Evolutionary conservation across 169 alveolate genomes (phyloP).

Genomic region (Eimeria praecox): DNA sequence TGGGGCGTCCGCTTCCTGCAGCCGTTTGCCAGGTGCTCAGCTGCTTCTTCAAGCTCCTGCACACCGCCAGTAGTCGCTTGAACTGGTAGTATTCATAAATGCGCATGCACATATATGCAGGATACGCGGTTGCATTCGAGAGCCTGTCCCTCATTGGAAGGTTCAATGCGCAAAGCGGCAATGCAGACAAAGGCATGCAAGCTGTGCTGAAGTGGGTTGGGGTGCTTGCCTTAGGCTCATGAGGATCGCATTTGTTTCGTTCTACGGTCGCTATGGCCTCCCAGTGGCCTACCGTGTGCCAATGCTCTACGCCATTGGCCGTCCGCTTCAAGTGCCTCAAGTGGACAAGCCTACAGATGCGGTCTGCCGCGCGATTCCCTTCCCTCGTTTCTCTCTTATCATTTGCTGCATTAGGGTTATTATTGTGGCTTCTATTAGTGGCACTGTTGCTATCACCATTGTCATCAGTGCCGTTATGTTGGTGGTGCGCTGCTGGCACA

Average conservation of each 20-base stretch:
- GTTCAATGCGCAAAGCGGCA: neutral
- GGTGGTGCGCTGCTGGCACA: neutral
- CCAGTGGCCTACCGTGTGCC: constrained; percentile 81
- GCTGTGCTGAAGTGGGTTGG: neutral
- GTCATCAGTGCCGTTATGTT: neutral
- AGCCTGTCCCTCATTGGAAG: neutral
- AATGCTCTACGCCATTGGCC: constrained; percentile 77
- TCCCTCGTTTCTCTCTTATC: neutral
- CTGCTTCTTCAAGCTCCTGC: neutral
- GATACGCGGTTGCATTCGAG: neutral
- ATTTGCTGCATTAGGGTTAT: neutral
- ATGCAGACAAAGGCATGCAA: neutral
- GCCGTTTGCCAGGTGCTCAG: constrained; percentile 76
- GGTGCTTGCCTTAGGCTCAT: constrained; percentile 26
- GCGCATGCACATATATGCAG: neutral
- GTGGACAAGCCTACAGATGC: constrained; percentile 52
- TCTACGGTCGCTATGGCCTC: constrained; percentile 81
- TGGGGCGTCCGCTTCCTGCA: constrained; percentile 72
- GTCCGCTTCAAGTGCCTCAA: constrained; percentile 73
- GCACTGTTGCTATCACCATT: neutral
- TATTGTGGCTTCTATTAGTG: neutral
- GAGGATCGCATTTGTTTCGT: constrained; percentile 73
- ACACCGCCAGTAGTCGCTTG: neutral
- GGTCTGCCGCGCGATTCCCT: neutral
- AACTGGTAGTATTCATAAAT: neutral